A percentile compares a stretch with the other conserved stretches of the same genome.
Evolutionary conservation across 495 filamentous ascomycete species (phyloP).

Genomic region (Cetradonia linearis): DNA sequence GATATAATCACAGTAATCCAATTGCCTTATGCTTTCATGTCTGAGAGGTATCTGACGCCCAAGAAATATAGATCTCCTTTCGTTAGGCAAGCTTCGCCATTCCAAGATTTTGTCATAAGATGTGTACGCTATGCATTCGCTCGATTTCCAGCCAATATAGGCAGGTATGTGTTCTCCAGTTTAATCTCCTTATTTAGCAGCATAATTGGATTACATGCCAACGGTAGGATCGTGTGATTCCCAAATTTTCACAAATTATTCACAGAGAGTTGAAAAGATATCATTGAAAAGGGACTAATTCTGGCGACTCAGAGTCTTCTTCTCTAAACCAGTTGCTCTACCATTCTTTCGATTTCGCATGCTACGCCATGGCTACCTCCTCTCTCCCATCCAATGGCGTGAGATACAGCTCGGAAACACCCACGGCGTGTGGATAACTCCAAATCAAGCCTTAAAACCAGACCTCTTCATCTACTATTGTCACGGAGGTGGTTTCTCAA

Average conservation of each 20-base stretch:
- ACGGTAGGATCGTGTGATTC: too few relatives aligned
- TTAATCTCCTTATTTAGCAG: neutral
- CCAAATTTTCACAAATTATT: neutral
- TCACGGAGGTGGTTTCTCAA: conserved; percentile 69
- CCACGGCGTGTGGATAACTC: conserved; percentile 52
- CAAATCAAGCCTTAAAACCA: conserved; percentile 41
- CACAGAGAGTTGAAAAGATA: neutral
- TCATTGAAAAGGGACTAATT: neutral
- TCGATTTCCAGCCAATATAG: conserved; percentile 53
- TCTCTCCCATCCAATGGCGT: conserved; percentile 50
- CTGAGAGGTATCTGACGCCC: conserved; percentile 44
- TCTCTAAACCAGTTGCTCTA: conserved; percentile 57
- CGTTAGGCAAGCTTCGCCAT: conserved; percentile 51
- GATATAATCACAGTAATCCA: conserved; percentile 36
- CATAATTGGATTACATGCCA: neutral
- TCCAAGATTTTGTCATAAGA: conserved; percentile 63
- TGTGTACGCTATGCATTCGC: conserved; percentile 70
- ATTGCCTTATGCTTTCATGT: conserved; percentile 47
- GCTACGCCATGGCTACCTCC: conserved; percentile 54
- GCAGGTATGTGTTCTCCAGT: conserved; percentile 24
- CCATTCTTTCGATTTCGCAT: conserved; percentile 66
- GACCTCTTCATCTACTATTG: conserved; percentile 65
- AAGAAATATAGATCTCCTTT: conserved; percentile 44
- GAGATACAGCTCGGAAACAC: conserved; percentile 39
- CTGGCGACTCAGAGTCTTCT: conserved; percentile 45